Percentiles rank a stretch among this genome's conserved stretches.
phyloP scores from a whole-genome alignment of 768 basidiomycete genomes.

The Phallus indusiatus region DNA sequence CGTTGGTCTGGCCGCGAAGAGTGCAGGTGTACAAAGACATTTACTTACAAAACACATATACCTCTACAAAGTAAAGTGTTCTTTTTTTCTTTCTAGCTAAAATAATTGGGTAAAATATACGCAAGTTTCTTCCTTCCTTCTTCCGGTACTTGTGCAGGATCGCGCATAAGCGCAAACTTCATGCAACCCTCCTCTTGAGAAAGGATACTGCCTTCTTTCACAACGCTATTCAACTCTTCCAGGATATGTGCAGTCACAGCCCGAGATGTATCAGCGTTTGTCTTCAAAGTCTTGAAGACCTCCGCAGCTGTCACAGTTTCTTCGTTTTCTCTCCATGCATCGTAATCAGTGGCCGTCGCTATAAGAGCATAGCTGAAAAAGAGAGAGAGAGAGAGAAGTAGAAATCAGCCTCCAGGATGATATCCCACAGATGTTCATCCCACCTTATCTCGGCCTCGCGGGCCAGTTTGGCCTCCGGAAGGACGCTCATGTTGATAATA shows the following conservation, averaged over 20 bases:
- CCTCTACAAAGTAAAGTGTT: no score
- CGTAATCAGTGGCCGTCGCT: constrained; percentile 89
- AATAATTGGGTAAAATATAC: constrained; percentile 75
- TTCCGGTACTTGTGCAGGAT: constrained; percentile 36
- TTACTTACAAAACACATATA: no score
- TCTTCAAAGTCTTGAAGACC: constrained; percentile 78
- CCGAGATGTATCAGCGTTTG: constrained; percentile 82
- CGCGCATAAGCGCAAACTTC: constrained; percentile 78
- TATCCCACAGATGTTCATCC: constrained; percentile 15
- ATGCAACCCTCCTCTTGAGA: constrained; percentile 72
- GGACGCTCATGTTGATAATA: constrained; percentile 93
- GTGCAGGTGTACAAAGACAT: no score
- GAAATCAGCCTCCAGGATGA: neutral
- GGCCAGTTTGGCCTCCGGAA: constrained; percentile 96
- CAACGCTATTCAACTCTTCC: constrained; percentile 55
- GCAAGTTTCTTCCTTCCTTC: constrained; percentile 61
- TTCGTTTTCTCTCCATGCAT: constrained; percentile 80
- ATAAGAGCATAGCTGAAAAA: constrained; percentile 76
- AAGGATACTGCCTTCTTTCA: constrained; percentile 45
- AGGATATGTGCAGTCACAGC: constrained; percentile 62
- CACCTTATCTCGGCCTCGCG: constrained; percentile 91
- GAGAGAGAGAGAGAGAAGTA: no score
- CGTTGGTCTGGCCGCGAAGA: no score
- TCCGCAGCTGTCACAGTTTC: constrained; percentile 84
- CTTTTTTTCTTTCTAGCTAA: constrained; percentile 22